Percentiles rank a stretch among this genome's conserved stretches.
Evolutionary conservation across 192 early-diverging fungal species (phyloP).

Genomic region (Backusella mclennaniae): DNA sequence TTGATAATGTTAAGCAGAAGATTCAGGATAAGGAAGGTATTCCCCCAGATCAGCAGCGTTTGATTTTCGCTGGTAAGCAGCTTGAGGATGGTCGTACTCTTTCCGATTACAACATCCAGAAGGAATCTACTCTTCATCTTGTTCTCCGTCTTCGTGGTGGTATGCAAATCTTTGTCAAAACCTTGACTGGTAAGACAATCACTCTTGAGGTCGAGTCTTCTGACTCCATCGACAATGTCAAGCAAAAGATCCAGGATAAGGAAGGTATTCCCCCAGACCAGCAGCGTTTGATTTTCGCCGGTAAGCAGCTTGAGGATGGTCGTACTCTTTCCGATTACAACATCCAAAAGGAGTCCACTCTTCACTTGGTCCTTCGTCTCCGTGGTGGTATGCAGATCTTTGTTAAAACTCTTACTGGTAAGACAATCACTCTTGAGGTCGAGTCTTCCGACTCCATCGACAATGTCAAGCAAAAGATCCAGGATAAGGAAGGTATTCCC

Average conservation of each 20-base stretch:
- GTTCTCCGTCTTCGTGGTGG: conserved; percentile 82
- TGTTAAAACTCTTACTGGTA: neutral
- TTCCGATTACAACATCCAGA: conserved; percentile 78
- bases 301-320: conserved; percentile 81
- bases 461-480: no score
- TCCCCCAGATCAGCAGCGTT: conserved; percentile 79
- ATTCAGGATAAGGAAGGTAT: conserved; percentile 98
- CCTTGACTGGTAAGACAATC: conserved; percentile 64
- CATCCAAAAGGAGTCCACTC: conserved; percentile 80
- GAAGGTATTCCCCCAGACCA: conserved; percentile 87
- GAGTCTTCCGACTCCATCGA: no score
- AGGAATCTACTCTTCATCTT: conserved; percentile 77
- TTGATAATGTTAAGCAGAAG: conserved; percentile 84
- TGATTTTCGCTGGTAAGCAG: conserved; percentile 83
- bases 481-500: no score
- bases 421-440: no score
- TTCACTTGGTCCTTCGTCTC: conserved; percentile 74
- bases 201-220: conserved; percentile 65
- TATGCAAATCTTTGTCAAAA: conserved; percentile 81
- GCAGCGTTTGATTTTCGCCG: conserved; percentile 78
- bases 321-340: conserved; percentile 72
- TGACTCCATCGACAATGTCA: conserved; percentile 77
- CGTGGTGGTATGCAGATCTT: conserved; percentile 62
- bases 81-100: conserved; percentile 74
- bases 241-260: conserved; percentile 95